Evolutionary conservation across 805 yeast species (phyloP).

Genomic region (Blastobotrys chiropterorum): DNA sequence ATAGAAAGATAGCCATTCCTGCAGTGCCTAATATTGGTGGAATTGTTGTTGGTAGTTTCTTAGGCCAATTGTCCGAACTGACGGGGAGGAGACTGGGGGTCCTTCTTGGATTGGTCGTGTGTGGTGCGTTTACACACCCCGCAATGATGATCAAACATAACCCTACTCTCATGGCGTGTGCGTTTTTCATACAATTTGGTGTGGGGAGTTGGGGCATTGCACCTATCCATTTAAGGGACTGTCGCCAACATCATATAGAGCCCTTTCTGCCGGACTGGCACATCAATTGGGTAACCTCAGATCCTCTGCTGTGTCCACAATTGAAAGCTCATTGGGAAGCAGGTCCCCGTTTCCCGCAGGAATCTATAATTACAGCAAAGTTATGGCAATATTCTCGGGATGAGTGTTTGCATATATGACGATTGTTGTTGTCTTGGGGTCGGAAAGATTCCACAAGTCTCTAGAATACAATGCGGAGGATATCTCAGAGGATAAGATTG

Average conservation of each 20-base stretch:
- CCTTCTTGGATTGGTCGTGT: conserved; percentile 41
- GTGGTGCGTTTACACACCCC: conserved; percentile 57
- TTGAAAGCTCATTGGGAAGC: conserved; percentile 54
- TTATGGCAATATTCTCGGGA: conserved; percentile 31
- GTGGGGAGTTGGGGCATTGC: conserved; percentile 71
- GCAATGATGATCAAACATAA: conserved; percentile 41
- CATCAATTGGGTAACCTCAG: conserved; percentile 71
- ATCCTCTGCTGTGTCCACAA: conserved; percentile 62
- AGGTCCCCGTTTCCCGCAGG: conserved; percentile 43
- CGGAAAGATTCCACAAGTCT: conserved; percentile 33
- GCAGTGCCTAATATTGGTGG: conserved; percentile 62
- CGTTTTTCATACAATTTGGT: conserved; percentile 55
- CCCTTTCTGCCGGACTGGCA: conserved; percentile 54
- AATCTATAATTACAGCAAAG: conserved; percentile 52
- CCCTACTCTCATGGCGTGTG: conserved; percentile 49
- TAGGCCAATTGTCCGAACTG: conserved; percentile 51
- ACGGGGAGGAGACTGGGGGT: conserved; percentile 56
- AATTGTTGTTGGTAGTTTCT: conserved; percentile 51
- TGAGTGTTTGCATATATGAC: conserved; percentile 51
- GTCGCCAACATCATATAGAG: conserved; percentile 56
- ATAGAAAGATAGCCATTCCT: conserved; percentile 51
- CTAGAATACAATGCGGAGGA: neutral
- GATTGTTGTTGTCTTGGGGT: conserved; percentile 46
- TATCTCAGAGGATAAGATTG: neutral
- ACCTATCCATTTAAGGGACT: conserved; percentile 61